phyloP scores from a whole-genome alignment of 2,329 filamentous ascomycete genomes.

The Geosmithia morbida region DNA sequence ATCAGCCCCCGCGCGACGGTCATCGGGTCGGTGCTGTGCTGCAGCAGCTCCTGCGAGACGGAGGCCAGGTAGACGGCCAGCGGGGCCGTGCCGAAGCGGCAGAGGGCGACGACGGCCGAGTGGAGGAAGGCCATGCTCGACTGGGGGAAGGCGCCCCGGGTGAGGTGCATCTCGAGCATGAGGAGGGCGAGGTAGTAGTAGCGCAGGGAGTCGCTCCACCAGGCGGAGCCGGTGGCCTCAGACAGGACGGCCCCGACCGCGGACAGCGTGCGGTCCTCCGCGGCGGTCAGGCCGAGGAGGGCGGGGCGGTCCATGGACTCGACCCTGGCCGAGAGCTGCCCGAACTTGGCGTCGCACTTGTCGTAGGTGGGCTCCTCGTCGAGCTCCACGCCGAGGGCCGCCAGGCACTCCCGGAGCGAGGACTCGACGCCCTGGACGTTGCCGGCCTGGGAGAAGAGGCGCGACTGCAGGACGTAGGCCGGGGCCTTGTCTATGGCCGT shows the following conservation, averaged over 20 bases:
- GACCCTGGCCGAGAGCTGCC: constrained; percentile 43
- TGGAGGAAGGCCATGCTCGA: constrained; percentile 55
- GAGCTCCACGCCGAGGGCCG: constrained; percentile 52
- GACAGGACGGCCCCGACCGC: constrained; percentile 56
- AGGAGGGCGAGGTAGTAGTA: constrained; percentile 58
- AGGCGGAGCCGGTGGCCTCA: constrained; percentile 55
- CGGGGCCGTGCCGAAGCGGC: constrained; percentile 56
- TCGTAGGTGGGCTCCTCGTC: constrained; percentile 55
- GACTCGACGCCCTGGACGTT: constrained; percentile 55
- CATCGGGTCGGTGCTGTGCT: constrained; percentile 47
- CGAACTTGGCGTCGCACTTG: constrained; percentile 64
- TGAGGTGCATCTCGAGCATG: constrained; percentile 52
- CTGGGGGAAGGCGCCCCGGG: constrained; percentile 51
- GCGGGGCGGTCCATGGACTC: constrained; percentile 37
- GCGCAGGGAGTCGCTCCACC: constrained; percentile 58
- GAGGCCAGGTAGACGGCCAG: constrained; percentile 52
- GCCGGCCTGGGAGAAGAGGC: constrained; percentile 62
- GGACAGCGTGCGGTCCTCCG: constrained; percentile 34
- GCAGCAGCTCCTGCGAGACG: constrained; percentile 49
- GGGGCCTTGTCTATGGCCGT: constrained; percentile 68
- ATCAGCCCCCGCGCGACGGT: constrained; percentile 55
- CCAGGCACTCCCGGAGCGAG: constrained; percentile 56
- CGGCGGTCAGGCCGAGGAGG: constrained; percentile 18
- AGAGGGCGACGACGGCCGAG: constrained; percentile 50
- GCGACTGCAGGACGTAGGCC: constrained; percentile 70